Conservation (phyloP, 768 basidiomycete genomes). For the Leccinellum rugosiceps region DNA sequence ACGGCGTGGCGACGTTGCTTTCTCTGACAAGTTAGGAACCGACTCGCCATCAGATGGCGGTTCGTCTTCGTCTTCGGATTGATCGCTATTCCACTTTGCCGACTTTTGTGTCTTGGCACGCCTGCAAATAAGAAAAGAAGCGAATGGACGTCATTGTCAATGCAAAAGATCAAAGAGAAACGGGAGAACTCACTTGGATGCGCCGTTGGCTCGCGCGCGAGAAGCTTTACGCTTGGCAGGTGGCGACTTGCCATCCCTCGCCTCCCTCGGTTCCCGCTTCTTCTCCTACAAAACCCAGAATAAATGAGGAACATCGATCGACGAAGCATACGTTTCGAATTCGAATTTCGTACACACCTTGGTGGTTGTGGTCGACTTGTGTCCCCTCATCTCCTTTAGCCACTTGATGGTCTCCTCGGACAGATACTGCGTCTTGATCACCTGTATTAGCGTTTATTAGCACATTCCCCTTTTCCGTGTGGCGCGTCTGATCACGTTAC, state of each 20-base stretch:
- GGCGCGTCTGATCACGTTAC: neutral
- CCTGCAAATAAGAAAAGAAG: conserved; percentile 7
- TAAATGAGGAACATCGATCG: conserved; percentile 4
- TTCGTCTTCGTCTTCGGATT: conserved; percentile 31
- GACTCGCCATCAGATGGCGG: conserved; percentile 21
- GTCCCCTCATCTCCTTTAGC: conserved; percentile 47
- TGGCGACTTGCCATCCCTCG: conserved; percentile 49
- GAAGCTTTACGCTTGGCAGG: conserved; percentile 54
- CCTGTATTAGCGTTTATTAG: conserved; percentile 38
- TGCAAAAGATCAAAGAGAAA: neutral
- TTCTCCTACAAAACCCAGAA: conserved; percentile 34
- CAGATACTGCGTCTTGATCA: conserved; percentile 64
- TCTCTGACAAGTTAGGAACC: conserved; percentile 42
- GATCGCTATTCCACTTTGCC: conserved; percentile 33
- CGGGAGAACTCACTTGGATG: conserved; percentile 21
- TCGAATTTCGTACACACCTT: conserved; percentile 25
- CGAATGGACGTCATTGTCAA: conserved; percentile 5
- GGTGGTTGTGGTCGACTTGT: conserved; percentile 31
- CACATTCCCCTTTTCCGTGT: neutral
- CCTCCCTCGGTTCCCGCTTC: conserved; percentile 35
- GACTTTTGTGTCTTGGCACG: conserved; percentile 28
- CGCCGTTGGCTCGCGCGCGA: conserved; percentile 27
- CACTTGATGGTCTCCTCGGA: conserved; percentile 56
- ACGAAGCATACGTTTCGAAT: neutral
- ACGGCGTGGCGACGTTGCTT: conserved; percentile 18